Base-by-base conservation (phyloP, 2,329 filamentous ascomycete genomes). In the Geosmithia putterillii region DNA sequence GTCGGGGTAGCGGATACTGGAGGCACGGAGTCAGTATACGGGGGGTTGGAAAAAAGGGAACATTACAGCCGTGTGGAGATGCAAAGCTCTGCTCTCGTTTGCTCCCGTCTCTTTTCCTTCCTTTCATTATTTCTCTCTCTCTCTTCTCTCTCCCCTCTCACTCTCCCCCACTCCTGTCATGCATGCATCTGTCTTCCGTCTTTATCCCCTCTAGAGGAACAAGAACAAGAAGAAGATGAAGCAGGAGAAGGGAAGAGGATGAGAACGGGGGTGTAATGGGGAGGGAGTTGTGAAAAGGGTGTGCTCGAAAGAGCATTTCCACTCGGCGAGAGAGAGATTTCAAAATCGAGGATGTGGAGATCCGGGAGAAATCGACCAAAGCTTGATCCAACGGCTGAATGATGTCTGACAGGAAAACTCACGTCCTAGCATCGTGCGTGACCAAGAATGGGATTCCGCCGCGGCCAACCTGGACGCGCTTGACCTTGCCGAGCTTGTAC, bases 401-500 rank as follows among this genome's bases (percentile, higher is more conserved):
- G 89, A 95, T 87, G 84, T 85, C 74, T 79, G 74, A 80, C 74
- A 83, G 79, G n/a, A n/a, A n/a, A 84, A 96, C 90, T 95, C 79
- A 98, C 90, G 92, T 98, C 88, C 92, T 85, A 76, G 92, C 92
- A 92, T 98, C 92, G 86, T 98, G 92, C 89, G 92, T 98, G 86
- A 98, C 92, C 88, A 96, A 95, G 89, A 95, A 98, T 94, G 92
- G 92, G 83, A 98, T 94, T 78, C 89, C 92, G 74, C 92, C 94
- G 74, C 88, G 90, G 79, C 92, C 92, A 62, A 98, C 81, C 79
- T 98, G 92, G 52, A 98, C 92, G 64, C 90, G 85, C 86, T 95
- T 95, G 77, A 98, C 92, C 81, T 96, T 98, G 79, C 89, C 89
- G 62, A 98, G 80, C 85, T 98, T 98, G 86, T 95, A 98, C 78